These are phyloP conservation scores for Paramecium primaurelia DNA, from an alignment of 73 alveolate genomes.

Conservation along the genomic window DNA sequence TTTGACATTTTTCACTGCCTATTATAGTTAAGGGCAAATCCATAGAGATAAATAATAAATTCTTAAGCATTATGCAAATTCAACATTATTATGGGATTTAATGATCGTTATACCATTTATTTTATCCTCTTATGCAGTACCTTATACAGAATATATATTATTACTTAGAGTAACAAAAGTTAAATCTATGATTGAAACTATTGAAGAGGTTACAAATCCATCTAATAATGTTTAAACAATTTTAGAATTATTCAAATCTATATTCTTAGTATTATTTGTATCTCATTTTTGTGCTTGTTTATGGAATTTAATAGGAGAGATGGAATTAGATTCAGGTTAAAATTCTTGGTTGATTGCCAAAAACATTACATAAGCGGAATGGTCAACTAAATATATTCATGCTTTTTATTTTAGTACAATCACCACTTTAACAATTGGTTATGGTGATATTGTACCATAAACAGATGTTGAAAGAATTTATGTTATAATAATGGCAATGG, in stretches of 20 bases:
- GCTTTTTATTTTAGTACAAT: constrained; percentile 49
- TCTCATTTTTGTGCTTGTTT: constrained; percentile 63
- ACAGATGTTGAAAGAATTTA: constrained; percentile 53
- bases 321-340: not conserved
- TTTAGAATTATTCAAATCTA: constrained; percentile 15
- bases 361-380: not conserved
- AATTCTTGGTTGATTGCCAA: constrained; percentile 27
- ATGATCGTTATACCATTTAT: constrained; percentile 43
- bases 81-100: constrained; percentile 40
- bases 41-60: constrained; percentile 45
- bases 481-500: constrained; percentile 58
- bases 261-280: constrained; percentile 35
- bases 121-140: not conserved
- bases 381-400: constrained; percentile 49
- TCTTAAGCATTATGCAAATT: not conserved
- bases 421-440: constrained; percentile 54
- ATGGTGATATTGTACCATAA: constrained; percentile 51
- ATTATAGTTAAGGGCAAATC: constrained; percentile 55
- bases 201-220: constrained; percentile 49
- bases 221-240: not conserved
- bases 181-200: not conserved
- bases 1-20: constrained; percentile 51
- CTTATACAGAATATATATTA: constrained; percentile 38
- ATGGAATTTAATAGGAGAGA: constrained; percentile 46
- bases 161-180: constrained; percentile 23